Conservation (phyloP, 345 rosid species). For the Limnanthes douglasii region DNA sequence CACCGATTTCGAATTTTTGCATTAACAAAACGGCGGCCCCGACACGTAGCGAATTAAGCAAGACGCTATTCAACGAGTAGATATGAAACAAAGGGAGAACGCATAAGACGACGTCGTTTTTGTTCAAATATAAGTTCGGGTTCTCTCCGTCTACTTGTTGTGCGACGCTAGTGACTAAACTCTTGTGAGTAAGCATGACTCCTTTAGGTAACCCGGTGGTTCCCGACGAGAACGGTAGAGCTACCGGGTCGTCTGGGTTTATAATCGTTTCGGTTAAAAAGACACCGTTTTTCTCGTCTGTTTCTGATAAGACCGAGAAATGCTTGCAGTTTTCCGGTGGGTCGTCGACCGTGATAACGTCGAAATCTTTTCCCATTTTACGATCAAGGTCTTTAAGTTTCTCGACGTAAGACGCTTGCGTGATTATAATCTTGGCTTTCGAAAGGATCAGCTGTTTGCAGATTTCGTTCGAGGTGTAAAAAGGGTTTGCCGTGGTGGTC, state of each 20-base stretch:
- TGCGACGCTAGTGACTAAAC: conserved; percentile 76
- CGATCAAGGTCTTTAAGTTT: conserved; percentile 21
- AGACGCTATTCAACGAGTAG: conserved; percentile 61
- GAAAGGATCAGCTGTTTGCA: conserved; percentile 44
- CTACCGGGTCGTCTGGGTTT: conserved; percentile 53
- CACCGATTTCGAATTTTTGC: conserved; percentile 82
- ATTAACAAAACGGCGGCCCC: conserved; percentile 69
- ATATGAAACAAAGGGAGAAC: conserved; percentile 84
- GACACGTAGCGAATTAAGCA: conserved; percentile 48
- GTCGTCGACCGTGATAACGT: conserved; percentile 42
- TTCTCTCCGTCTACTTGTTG: conserved; percentile 95
- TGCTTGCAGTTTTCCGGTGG: conserved; percentile 54
- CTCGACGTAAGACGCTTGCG: conserved; percentile 53
- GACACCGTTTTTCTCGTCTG: conserved; percentile 14
- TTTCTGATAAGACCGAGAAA: conserved; percentile 30
- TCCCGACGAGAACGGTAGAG: conserved; percentile 79
- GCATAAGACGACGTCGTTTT: conserved; percentile 59
- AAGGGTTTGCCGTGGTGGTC: conserved; percentile 77
- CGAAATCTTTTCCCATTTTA: conserved; percentile 24
- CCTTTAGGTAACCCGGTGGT: conserved; percentile 92
- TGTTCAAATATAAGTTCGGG: conserved; percentile 46
- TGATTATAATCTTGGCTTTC: conserved; percentile 44
- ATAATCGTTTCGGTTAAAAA: conserved; percentile 1
- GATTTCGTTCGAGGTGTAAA: conserved; percentile 59
- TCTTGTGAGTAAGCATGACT: conserved; percentile 66